A percentile compares a stretch with the other conserved stretches of the same genome.
Evolutionary conservation across 2,329 filamentous ascomycete genomes (phyloP).

Genomic region (Periglandula ipomoeae): DNA sequence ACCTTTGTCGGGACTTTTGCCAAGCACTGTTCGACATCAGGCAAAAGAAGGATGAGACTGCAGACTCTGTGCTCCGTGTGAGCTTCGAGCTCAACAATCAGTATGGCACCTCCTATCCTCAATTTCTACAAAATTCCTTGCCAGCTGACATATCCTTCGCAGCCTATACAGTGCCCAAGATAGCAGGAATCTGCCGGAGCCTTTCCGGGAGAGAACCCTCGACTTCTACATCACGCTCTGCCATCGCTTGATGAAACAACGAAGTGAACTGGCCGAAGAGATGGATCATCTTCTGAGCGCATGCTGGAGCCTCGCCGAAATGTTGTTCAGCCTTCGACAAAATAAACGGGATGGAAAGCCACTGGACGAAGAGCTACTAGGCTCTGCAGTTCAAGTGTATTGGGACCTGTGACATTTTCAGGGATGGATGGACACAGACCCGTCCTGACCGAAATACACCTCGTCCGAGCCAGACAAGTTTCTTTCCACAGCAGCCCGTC

Average conservation of each 20-base stretch:
- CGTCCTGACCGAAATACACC: conserved; percentile 81
- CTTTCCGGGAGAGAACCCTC: conserved; percentile 79
- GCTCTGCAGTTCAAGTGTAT: conserved; percentile 83
- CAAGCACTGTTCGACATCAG: conserved; percentile 84
- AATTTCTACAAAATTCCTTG: neutral
- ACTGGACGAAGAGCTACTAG: conserved; percentile 74
- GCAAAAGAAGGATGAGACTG: conserved; percentile 63
- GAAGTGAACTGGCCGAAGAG: conserved; percentile 66
- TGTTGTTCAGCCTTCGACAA: conserved; percentile 84
- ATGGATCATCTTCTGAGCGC: conserved; percentile 76
- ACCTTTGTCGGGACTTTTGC: conserved; percentile 86
- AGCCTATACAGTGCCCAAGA: conserved; percentile 86
- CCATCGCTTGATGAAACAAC: conserved; percentile 93
- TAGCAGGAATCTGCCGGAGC: conserved; percentile 65
- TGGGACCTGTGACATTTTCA: conserved; percentile 93
- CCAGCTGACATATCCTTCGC: neutral
- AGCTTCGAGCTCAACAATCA: conserved; percentile 96
- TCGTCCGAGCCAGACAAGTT: conserved; percentile 67
- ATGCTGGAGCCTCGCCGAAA: conserved; percentile 86
- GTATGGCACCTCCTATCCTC: conserved; percentile 29
- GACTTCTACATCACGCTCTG: conserved; percentile 94
- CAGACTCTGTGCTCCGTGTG: conserved; percentile 81
- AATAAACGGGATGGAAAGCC: conserved; percentile 64
- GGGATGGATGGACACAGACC: conserved; percentile 84
- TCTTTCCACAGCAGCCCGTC: conserved; percentile 45